Evolutionary conservation across 2,329 filamentous ascomycete species (phyloP).

Genomic region (Colletotrichum sp.): DNA sequence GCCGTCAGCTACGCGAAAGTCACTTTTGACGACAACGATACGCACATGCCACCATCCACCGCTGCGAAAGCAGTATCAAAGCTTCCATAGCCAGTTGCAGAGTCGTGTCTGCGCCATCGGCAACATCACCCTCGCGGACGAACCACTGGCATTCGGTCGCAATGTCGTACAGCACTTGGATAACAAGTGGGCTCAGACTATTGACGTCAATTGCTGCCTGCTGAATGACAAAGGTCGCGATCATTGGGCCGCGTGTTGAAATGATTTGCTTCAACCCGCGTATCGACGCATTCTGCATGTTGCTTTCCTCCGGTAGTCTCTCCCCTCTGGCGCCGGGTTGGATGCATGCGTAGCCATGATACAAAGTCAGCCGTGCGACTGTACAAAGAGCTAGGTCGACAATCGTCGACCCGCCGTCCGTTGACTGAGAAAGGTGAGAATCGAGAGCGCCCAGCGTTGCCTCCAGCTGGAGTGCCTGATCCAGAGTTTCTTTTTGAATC

Average conservation of each 20-base stretch:
- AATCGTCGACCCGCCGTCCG: not conserved
- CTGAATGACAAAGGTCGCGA: not conserved
- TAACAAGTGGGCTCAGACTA: not conserved
- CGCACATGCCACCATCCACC: not conserved
- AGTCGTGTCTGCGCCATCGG: not conserved
- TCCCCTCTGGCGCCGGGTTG: not conserved
- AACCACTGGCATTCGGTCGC: conserved; percentile 25
- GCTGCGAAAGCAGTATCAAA: not conserved
- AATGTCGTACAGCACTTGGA: conserved; percentile 13
- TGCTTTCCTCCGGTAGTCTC: conserved; percentile 17
- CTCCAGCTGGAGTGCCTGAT: conserved; percentile 21
- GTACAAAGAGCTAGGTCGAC: conserved; percentile 10
- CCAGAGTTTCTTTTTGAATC: not conserved
- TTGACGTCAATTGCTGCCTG: not conserved
- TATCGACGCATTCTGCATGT: conserved; percentile 18
- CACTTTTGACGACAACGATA: not conserved
- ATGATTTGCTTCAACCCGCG: conserved; percentile 9
- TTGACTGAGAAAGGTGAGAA: not conserved
- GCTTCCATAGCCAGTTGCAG: not conserved
- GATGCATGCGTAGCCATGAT: conserved; percentile 24
- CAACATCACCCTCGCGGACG: conserved; percentile 21
- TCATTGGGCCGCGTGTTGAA: not conserved
- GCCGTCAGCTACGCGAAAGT: not conserved
- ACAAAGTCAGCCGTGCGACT: conserved; percentile 21
- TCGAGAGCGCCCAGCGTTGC: not conserved